Conservation (phyloP, 2,329 filamentous ascomycete species). For the Xylaria sp. region DNA sequence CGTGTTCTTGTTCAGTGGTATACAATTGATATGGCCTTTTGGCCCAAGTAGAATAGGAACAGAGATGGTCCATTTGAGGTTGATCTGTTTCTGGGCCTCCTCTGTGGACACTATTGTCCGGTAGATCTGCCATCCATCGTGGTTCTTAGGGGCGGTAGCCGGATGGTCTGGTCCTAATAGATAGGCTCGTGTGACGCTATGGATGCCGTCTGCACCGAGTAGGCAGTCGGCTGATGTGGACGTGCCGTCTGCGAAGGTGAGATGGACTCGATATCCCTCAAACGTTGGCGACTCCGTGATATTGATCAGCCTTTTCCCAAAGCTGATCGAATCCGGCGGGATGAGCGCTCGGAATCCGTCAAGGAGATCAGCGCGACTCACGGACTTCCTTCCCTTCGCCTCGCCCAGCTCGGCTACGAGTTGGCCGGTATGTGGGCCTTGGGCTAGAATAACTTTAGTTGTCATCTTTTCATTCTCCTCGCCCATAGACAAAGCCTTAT, state of each 20-base stretch:
- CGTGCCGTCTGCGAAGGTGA: constrained; percentile 47
- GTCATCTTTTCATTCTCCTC: constrained; percentile 50
- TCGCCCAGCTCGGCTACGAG: constrained; percentile 49
- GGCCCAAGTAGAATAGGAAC: constrained; percentile 52
- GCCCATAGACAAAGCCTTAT: constrained; percentile 48
- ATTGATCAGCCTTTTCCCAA: constrained; percentile 44
- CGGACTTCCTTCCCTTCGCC: constrained; percentile 51
- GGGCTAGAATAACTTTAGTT: constrained; percentile 51
- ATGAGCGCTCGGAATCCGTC: constrained; percentile 48
- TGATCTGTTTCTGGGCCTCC: constrained; percentile 45
- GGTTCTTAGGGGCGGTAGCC: constrained; percentile 48
- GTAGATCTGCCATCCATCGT: constrained; percentile 50
- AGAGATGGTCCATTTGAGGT: constrained; percentile 46
- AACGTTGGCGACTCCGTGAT: constrained; percentile 33
- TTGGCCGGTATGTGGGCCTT: constrained; percentile 42
- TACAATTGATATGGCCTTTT: constrained; percentile 50
- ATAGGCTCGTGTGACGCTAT: constrained; percentile 48
- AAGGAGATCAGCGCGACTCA: constrained; percentile 50
- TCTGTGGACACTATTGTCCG: constrained; percentile 47
- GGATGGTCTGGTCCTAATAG: constrained; percentile 49
- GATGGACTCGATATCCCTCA: constrained; percentile 29
- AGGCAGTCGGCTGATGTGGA: constrained; percentile 47
- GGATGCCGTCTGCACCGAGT: constrained; percentile 53
- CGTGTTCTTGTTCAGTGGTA: constrained; percentile 51
- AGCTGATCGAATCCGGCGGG: constrained; percentile 39